Percentiles rank a stretch among this genome's conserved stretches.
Conservation (phyloP, 257 asterid genomes). For the Euphrasia confusa region DNA sequence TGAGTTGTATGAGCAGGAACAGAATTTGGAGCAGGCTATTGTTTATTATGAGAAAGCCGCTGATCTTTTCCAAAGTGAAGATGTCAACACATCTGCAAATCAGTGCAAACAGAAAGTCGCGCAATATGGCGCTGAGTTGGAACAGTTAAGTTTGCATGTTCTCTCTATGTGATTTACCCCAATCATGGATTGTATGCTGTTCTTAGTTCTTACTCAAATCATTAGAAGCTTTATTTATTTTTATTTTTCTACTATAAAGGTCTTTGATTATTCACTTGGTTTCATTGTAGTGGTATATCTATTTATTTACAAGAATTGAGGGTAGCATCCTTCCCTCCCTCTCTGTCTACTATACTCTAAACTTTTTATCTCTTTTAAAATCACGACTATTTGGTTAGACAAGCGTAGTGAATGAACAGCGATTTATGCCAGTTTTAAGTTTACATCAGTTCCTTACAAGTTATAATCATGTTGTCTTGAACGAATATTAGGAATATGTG, state of each 20-base stretch:
- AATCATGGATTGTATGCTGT: background rate
- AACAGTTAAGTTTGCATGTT: conserved; percentile 54
- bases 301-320: too few species aligned
- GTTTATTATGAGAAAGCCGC: conserved; percentile 71
- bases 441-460: background rate
- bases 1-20: conserved; percentile 78
- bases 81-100: conserved; percentile 72
- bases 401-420: conserved; percentile 16
- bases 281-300: background rate
- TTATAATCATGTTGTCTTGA: conserved; percentile 3
- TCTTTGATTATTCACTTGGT: conserved; percentile 1
- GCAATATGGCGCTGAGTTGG: conserved; percentile 78
- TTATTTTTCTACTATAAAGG: conserved; percentile 1
- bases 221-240: background rate
- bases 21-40: conserved; percentile 72
- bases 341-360: background rate
- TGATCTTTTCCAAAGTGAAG: conserved; percentile 89
- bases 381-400: conserved; percentile 6
- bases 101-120: conserved; percentile 94
- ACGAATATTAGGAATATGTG: conserved; percentile 7
- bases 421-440: conserved; percentile 10
- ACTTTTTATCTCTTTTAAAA: background rate
- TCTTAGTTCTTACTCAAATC: background rate
- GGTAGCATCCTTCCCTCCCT: background rate
- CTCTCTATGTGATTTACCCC: conserved; percentile 4